Evolutionary conservation across 2,329 filamentous ascomycete genomes (phyloP), one percentile per base, ranked within the genome.

Genomic region (Aspergillus caelatus): DNA sequence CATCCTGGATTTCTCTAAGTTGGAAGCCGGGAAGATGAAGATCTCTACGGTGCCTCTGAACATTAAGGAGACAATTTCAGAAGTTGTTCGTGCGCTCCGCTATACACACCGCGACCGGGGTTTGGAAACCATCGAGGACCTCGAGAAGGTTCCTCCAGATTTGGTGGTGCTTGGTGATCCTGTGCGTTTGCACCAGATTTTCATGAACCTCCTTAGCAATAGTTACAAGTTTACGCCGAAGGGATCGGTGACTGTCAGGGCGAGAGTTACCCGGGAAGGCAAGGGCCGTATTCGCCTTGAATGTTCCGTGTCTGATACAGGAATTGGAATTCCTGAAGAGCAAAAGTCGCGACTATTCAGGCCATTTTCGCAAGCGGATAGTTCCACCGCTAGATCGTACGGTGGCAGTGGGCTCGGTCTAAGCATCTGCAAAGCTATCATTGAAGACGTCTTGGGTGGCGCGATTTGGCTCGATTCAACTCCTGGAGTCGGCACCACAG

Each of bases 371-470:
- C 94, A 97, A 78, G 94, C 94, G 1, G 94, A 97, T 78, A 91
- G 90, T 55, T 95, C 92, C 70, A 96, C 93, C 3, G 93, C 93
- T 60, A 85, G 94, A 58, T 95, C 93, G 74, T 97, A 97, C 70
- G 94, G 94, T 46, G 94, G 94, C 50, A 97, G 93, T 69, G 94
- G 94, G 28, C 87, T 97, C 2, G 94, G 94, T 2, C 84, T 97
- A 50, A 96, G 92, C 73, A 97, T 97, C 68, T 97, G 94, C 85
- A 97, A 97, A 78, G 94, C 92, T 0, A 88, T 97, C 50, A 93
- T 97, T 65, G 92, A 97, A 79, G 92, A 91, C 23, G 94, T 96
- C 78, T 94, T 97, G 86, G 89, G 92, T 65, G 94, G 94, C 48
- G 88, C 86, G 65, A 96, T 97, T 65, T 89, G 89, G 78, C 85